Base-by-base conservation (phyloP, 164 flowering plant genomes). In the Umbilicus rupestris region DNA sequence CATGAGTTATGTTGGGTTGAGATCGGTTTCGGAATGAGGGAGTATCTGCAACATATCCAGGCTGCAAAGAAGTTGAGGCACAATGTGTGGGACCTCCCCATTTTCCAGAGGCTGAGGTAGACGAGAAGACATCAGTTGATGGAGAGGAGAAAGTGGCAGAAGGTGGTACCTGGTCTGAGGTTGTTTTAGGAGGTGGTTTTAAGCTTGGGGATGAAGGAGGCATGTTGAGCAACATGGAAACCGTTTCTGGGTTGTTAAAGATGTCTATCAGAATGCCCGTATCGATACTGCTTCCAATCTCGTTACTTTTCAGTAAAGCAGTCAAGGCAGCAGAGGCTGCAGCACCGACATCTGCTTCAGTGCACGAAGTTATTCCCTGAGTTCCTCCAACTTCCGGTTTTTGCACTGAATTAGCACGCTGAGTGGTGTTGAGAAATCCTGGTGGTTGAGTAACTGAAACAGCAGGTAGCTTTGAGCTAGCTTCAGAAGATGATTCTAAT, bases 271-370 rank as follows among this genome's bases (percentile, higher is more conserved):
- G 96, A 71, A 94, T 71, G 30, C 84, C 82, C 1, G 50, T 86
- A 75, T 94, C 96, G 44, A 94, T 91, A 73, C 81, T 45, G 69
- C 76, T 82, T 37, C 87, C 89, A 39, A 77, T 85, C 71, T 83
- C 88, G 59, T 78, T 85, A 73, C 79, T 83, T 67, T 76, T 78
- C 78, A 80, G 72, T 9, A 83, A 70, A 14, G 85, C 84, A 33
- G 80, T 72, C 10, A 89, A 79, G 42, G 96, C 96, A 66, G 91
- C 86, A 73, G 87, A 79, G 37, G 92, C 91, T 65, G 90, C 90
- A 19, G 84, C 84, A 47, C 73, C 75, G 15, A 83, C 80, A 78
- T 82, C 85, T 16, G 90, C 84, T 62, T 82, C 87, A 16, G 71
- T 75, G 24, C 24, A n/a, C 28, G 55, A 49, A 49, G 2, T 49